These are phyloP conservation scores for Solanum pinnatisectum DNA, from an alignment of 257 asterid species.

Conservation along the genomic window DNA sequence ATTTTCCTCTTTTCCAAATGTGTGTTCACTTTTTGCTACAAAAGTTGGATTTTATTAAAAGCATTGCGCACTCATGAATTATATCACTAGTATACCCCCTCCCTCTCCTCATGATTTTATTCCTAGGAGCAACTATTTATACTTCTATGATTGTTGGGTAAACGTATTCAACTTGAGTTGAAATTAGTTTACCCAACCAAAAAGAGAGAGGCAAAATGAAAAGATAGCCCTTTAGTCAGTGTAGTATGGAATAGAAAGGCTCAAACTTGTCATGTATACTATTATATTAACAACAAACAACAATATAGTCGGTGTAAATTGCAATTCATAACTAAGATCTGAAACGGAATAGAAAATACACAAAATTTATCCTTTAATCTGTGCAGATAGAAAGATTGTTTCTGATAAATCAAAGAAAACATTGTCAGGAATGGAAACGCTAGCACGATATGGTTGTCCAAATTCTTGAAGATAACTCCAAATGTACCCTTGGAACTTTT, in stretches of 20 bases:
- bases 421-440: too few relatives aligned
- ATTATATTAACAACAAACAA: background rate
- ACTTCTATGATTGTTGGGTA: background rate
- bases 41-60: background rate
- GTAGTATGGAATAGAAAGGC: too few relatives aligned
- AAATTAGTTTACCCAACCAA: background rate
- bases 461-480: background rate
- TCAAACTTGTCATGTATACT: background rate
- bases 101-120: background rate
- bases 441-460: background rate
- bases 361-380: too few relatives aligned
- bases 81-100: background rate
- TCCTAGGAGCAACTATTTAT: background rate
- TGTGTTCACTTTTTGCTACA: background rate
- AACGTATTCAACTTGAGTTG: background rate
- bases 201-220: background rate
- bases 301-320: background rate
- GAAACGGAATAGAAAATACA: too few relatives aligned
- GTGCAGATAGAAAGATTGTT: too few relatives aligned
- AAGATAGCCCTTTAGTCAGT: background rate
- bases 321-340: too few relatives aligned
- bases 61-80: background rate
- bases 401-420: too few relatives aligned
- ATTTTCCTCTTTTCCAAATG: background rate
- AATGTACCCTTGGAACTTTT: background rate